These are phyloP conservation scores for Salvia hispanica DNA, from an alignment of 257 asterid species.

Conservation along the genomic window DNA sequence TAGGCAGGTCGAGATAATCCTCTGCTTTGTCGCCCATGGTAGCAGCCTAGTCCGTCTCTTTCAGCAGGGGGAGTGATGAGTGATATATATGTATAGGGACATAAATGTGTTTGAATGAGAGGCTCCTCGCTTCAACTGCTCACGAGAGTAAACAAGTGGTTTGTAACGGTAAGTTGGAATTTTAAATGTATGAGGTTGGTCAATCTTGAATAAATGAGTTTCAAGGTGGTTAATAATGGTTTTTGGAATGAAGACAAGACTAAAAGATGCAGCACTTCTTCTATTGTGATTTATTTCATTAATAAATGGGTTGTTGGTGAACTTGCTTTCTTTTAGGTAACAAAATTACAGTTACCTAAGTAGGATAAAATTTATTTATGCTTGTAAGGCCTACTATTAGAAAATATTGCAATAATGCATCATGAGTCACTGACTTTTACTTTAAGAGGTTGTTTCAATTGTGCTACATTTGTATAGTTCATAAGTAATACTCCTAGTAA, in stretches of 20 bases:
- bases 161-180: slow-evolving; percentile 36
- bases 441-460: too few relatives aligned
- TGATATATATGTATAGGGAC: slow-evolving; percentile 3
- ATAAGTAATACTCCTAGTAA: too few relatives aligned
- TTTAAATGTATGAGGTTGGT: background rate
- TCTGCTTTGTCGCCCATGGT: slow-evolving; percentile 29
- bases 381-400: too few relatives aligned
- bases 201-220: slow-evolving; percentile 23
- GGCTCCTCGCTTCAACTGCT: slow-evolving; percentile 39
- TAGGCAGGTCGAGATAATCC: slow-evolving; percentile 36
- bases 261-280: background rate
- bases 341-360: too few relatives aligned
- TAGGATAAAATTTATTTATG: too few relatives aligned
- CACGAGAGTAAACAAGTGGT: slow-evolving; percentile 37
- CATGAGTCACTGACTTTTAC: too few relatives aligned
- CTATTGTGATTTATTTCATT: background rate
- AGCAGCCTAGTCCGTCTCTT: background rate
- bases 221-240: slow-evolving; percentile 18
- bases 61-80: background rate
- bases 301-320: too few relatives aligned
- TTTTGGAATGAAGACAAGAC: background rate
- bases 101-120: slow-evolving; percentile 30
- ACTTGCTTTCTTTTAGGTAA: too few relatives aligned
- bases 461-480: too few relatives aligned
- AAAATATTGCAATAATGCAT: too few relatives aligned